phyloP scores from a whole-genome alignment of 441 rosid species.

The Populus hybrid region DNA sequence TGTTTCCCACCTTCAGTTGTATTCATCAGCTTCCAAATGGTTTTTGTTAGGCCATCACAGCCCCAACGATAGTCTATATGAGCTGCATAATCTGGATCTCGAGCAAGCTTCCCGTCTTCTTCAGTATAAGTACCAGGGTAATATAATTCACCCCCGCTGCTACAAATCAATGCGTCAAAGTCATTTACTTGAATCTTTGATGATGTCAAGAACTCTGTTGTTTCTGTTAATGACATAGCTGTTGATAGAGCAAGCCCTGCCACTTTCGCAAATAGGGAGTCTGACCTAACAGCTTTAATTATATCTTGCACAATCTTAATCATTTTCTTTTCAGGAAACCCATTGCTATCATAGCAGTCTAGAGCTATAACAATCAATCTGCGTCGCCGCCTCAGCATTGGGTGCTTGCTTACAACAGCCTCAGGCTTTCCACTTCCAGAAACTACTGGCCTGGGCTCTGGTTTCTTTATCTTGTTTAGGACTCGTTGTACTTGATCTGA shows the following conservation, averaged over 20 bases:
- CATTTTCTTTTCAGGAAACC: slow-evolving; percentile 66
- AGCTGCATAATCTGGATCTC: slow-evolving; percentile 81
- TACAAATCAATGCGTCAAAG: slow-evolving; percentile 86
- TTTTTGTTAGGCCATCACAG: slow-evolving; percentile 74
- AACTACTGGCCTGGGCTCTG: slow-evolving; percentile 42
- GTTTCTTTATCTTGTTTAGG: slow-evolving; percentile 63
- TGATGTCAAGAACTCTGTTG: slow-evolving; percentile 51
- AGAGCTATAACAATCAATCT: slow-evolving; percentile 67
- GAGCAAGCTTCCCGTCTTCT: slow-evolving; percentile 68
- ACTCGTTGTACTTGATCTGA: slow-evolving; percentile 71
- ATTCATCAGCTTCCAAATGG: slow-evolving; percentile 83
- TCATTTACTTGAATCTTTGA: slow-evolving; percentile 67
- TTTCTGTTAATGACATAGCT: slow-evolving; percentile 74
- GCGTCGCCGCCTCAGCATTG: slow-evolving; percentile 70
- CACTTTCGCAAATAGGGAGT: slow-evolving; percentile 51
- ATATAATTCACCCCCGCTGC: slow-evolving; percentile 91
- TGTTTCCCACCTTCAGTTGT: slow-evolving; percentile 49
- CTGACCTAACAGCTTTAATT: slow-evolving; percentile 61
- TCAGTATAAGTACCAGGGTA: slow-evolving; percentile 66
- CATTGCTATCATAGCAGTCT: slow-evolving; percentile 67
- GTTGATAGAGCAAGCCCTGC: slow-evolving; percentile 80
- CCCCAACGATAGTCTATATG: slow-evolving; percentile 97
- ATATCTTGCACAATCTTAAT: slow-evolving; percentile 54
- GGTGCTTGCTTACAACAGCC: slow-evolving; percentile 58
- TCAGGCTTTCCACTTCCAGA: slow-evolving; percentile 53